Evolutionary conservation across 192 early-diverging fungal genomes (phyloP).

Genomic region (Rhizophagus clarus): DNA sequence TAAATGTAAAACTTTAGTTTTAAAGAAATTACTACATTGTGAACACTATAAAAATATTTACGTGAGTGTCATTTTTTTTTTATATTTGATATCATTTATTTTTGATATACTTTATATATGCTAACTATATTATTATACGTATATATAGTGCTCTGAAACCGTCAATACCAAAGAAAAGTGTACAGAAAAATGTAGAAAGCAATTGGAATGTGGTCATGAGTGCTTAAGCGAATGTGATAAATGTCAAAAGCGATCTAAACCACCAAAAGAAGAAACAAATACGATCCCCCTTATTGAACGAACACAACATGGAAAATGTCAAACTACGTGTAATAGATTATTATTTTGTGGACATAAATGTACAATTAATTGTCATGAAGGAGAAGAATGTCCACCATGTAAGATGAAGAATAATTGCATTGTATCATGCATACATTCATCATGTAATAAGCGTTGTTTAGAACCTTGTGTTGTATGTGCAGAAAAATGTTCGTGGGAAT

Average conservation of each 20-base stretch:
- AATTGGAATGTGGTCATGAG: constrained; percentile 41
- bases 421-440: constrained; percentile 42
- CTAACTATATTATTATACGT: neutral
- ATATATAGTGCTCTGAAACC: constrained; percentile 30
- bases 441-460: constrained; percentile 44
- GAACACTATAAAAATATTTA: constrained; percentile 39
- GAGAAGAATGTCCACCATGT: constrained; percentile 42
- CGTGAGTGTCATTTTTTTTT: neutral
- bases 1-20: constrained; percentile 30
- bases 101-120: too few species aligned
- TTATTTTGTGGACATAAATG: constrained; percentile 45
- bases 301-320: constrained; percentile 33
- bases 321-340: neutral
- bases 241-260: constrained; percentile 34
- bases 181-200: constrained; percentile 31
- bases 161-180: constrained; percentile 24
- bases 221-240: constrained; percentile 44
- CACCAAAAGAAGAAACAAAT: neutral
- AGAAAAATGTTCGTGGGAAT: constrained; percentile 52
- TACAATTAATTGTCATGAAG: neutral
- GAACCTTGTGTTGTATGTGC: constrained; percentile 49
- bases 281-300: neutral
- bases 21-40: constrained; percentile 38
- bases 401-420: constrained; percentile 36
- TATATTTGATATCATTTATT: too few species aligned